phyloP scores from a whole-genome alignment of 1,284 basidiomycete genomes.

The Violaceomyces palustris region DNA sequence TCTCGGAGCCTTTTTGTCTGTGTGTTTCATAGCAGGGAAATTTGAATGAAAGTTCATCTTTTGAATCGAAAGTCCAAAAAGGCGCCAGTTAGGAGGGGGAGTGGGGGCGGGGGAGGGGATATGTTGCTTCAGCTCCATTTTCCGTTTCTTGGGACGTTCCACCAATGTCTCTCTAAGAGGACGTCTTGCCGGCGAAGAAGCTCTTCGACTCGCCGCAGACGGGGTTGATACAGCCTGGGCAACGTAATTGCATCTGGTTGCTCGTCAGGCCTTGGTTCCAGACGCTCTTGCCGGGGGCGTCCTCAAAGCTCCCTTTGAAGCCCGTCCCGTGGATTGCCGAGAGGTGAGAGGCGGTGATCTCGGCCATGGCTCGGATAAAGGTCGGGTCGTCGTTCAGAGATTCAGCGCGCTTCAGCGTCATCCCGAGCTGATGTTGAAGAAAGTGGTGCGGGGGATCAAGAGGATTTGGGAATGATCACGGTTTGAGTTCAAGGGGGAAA shows the following conservation, averaged over 20 bases:
- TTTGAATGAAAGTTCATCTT: no score
- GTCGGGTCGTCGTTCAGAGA: constrained; percentile 98
- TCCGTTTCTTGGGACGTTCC: no score
- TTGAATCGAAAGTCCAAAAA: no score
- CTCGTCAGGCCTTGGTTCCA: constrained; percentile 58
- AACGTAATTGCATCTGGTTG: constrained; percentile 77
- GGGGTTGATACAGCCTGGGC: constrained; percentile 85
- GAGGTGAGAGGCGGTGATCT: constrained; percentile 81
- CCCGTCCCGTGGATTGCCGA: constrained; percentile 14
- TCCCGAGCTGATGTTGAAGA: constrained; percentile 65
- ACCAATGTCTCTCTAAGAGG: no score
- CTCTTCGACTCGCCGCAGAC: constrained; percentile 80
- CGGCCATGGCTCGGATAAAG: constrained; percentile 91
- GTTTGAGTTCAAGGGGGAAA: not conserved
- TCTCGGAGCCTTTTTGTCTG: no score
- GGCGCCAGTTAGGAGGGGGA: no score
- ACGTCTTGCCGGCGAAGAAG: constrained; percentile 67
- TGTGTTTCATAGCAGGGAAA: no score
- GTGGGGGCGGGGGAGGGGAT: no score
- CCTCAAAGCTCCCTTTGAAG: no score
- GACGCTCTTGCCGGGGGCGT: constrained; percentile 20
- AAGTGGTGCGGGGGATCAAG: no score
- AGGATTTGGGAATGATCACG: constrained; percentile 4
- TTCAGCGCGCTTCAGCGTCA: constrained; percentile 83
- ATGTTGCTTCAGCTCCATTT: no score